Conservation (phyloP, 306 rosid genomes). For the Lotus japonicus region DNA sequence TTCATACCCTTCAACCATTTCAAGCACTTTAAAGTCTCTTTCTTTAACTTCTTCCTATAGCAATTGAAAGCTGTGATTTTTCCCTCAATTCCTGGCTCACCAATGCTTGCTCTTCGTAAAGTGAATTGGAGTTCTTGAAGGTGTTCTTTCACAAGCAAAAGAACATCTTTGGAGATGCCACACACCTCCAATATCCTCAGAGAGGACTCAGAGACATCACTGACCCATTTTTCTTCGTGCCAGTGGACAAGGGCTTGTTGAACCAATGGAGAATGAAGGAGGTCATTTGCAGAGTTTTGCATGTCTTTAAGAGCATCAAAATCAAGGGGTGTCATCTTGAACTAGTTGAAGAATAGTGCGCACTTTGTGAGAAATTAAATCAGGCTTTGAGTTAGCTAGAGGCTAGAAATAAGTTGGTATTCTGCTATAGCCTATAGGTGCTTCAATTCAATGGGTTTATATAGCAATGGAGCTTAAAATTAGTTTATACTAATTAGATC, state of each 20-base stretch:
- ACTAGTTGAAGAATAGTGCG: neutral
- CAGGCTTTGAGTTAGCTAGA: too few species aligned
- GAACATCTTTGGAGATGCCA: conserved; percentile 50
- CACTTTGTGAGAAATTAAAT: too few species aligned
- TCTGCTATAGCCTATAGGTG: neutral
- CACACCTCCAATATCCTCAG: conserved; percentile 51
- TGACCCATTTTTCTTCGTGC: conserved; percentile 47
- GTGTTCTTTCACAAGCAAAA: conserved; percentile 44
- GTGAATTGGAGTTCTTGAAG: conserved; percentile 53
- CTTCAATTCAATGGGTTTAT: neutral
- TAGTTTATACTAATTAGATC: conserved; percentile 23
- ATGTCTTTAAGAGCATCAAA: conserved; percentile 47
- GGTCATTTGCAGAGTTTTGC: conserved; percentile 50
- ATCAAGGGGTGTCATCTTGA: conserved; percentile 35
- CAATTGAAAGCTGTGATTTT: conserved; percentile 32
- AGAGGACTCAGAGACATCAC: conserved; percentile 48
- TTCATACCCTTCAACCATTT: conserved; percentile 40
- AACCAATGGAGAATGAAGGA: conserved; percentile 43
- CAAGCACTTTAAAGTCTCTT: conserved; percentile 51
- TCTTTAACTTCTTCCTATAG: conserved; percentile 46
- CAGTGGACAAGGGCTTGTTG: conserved; percentile 31
- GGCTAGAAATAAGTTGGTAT: neutral
- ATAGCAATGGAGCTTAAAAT: neutral
- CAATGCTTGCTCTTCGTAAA: conserved; percentile 30
- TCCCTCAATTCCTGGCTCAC: conserved; percentile 21